A percentile compares a stretch with the other conserved stretches of the same genome.
Conservation (phyloP, 371 early-diverging fungal species). For the Rhizomucor pusillus region DNA sequence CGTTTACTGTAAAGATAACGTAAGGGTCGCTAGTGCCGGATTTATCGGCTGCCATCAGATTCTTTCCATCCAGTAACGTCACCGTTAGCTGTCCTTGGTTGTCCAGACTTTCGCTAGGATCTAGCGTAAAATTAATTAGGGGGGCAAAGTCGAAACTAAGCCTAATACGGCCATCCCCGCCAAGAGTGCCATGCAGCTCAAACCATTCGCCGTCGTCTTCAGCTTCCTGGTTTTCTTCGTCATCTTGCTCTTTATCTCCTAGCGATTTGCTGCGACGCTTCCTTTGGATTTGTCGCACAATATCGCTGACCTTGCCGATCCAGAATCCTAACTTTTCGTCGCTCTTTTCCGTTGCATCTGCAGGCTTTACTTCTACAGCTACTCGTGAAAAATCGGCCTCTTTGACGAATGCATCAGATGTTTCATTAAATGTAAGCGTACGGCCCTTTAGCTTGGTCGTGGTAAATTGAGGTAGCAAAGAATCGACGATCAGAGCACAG, state of each 20-base stretch:
- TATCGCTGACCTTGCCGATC: slow-evolving; percentile 28
- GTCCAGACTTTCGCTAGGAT: slow-evolving; percentile 60
- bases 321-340: slow-evolving; percentile 34
- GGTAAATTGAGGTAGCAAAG: slow-evolving; percentile 38
- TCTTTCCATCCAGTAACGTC: slow-evolving; percentile 42
- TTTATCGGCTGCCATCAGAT: slow-evolving; percentile 55
- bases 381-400: slow-evolving; percentile 61
- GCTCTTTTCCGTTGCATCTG: slow-evolving; percentile 29
- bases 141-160: slow-evolving; percentile 54
- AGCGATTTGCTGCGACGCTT: slow-evolving; percentile 8
- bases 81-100: slow-evolving; percentile 55
- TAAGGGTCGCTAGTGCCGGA: slow-evolving; percentile 80
- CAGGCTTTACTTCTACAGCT: slow-evolving; percentile 49
- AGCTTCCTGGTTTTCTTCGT: background rate
- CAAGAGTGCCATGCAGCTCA: slow-evolving; percentile 35
- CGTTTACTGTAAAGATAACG: slow-evolving; percentile 71
- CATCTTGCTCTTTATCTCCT: no score
- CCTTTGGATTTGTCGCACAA: slow-evolving; percentile 37
- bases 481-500: slow-evolving; percentile 37
- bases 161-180: slow-evolving; percentile 36
- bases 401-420: slow-evolving; percentile 57
- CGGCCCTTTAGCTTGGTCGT: slow-evolving; percentile 39
- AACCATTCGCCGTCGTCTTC: slow-evolving; percentile 34
- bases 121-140: slow-evolving; percentile 41
- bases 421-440: slow-evolving; percentile 33